Conservation (phyloP, 129 eudicot genomes). For the Artemisia annua region DNA sequence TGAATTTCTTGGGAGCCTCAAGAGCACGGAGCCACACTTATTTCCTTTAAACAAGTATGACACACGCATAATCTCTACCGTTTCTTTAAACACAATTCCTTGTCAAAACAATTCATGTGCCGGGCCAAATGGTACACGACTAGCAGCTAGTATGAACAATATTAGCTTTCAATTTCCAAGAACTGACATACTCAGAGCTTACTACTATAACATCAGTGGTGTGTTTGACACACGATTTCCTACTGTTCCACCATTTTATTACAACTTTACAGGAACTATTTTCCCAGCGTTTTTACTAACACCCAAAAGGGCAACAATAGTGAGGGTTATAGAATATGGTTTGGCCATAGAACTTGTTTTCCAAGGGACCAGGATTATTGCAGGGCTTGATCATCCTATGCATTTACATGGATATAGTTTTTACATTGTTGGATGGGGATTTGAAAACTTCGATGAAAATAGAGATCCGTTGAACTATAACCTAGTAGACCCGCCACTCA, state of each 20-base stretch:
- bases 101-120: conserved; percentile 43
- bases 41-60: conserved; percentile 33
- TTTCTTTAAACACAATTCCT: conserved; percentile 49
- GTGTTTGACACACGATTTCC: conserved; percentile 55
- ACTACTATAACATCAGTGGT: conserved; percentile 48
- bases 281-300: conserved; percentile 28
- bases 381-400: conserved; percentile 66
- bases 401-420: conserved; percentile 69
- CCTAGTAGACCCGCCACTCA: conserved; percentile 51
- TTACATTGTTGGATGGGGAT: conserved; percentile 56
- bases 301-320: conserved; percentile 46
- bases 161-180: conserved; percentile 48
- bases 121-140: conserved; percentile 64
- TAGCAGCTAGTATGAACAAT: conserved; percentile 69
- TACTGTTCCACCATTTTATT: conserved; percentile 42
- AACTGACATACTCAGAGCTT: conserved; percentile 56
- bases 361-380: conserved; percentile 50
- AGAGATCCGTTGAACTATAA: conserved; percentile 55
- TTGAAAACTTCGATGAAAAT: conserved; percentile 47
- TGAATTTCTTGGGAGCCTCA: conserved; percentile 37
- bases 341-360: conserved; percentile 43
- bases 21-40: conserved; percentile 34
- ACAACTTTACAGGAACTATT: conserved; percentile 42
- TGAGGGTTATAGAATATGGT: conserved; percentile 35
- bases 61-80: conserved; percentile 30